Conservation (phyloP, 169 alveolate species). For the Miamiensis avidus region DNA sequence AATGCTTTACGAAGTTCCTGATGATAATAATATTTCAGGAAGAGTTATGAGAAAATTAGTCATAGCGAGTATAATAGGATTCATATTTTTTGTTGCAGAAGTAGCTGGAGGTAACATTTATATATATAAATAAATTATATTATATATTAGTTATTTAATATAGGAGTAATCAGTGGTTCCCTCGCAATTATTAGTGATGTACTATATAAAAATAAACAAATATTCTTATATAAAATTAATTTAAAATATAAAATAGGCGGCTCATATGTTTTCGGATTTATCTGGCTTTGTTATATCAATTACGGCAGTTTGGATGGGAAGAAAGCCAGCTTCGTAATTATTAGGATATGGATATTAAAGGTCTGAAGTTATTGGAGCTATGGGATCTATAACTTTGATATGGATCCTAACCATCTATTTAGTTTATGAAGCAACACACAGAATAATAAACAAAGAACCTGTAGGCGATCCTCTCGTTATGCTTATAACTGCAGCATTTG, state of each 20-base stretch:
- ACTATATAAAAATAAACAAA: no score
- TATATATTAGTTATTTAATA: no score
- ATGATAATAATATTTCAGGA: slow-evolving; percentile 20
- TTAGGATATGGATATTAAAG: slow-evolving; percentile 94
- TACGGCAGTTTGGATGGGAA: slow-evolving; percentile 87
- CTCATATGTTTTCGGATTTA: slow-evolving; percentile 95
- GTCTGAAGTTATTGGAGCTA: slow-evolving; percentile 97
- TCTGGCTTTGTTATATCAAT: slow-evolving; percentile 92
- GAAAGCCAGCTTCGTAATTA: slow-evolving; percentile 83
- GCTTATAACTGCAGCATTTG: slow-evolving; percentile 93
- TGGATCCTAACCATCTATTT: slow-evolving; percentile 93
- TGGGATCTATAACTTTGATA: slow-evolving; percentile 89
- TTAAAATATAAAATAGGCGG: slow-evolving; percentile 97
- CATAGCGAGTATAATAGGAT: slow-evolving; percentile 22
- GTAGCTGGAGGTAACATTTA: slow-evolving; percentile 69
- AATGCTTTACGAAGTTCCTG: slow-evolving; percentile 48
- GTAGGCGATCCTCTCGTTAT: slow-evolving; percentile 91
- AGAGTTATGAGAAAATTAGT: slow-evolving; percentile 30
- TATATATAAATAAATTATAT: no score
- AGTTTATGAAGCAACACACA: slow-evolving; percentile 91
- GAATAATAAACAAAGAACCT: slow-evolving; percentile 82
- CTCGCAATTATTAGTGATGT: slow-evolving; percentile 67
- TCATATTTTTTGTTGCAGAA: slow-evolving; percentile 39
- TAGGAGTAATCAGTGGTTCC: no score
- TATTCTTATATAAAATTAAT: no score